Base-by-base conservation (phyloP, 75 land plant genomes). In the Pinus albicaulis region DNA sequence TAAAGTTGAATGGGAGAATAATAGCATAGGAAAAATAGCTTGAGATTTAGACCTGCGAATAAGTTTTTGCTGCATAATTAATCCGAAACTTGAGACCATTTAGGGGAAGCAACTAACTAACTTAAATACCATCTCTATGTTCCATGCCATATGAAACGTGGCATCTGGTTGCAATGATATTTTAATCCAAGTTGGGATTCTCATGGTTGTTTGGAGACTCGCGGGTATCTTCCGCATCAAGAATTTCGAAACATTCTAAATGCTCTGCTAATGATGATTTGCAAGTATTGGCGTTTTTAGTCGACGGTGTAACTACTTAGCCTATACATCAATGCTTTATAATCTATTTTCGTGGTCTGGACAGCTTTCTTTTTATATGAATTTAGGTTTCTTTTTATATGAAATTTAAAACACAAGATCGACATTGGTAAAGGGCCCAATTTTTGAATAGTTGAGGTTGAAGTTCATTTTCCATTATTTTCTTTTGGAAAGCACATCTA, bases 11-110 rank as follows among this genome's bases (percentile, higher is more conserved):
- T 64, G 41, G n/a, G 34, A 36, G 38, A 16, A 16, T 48, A 64
- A 64, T 64, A 64, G 41, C n/a, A 64, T 3, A 64, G 38, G 19
- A 64, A 20, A 64, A 64, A 68, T 68, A 41, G 53, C 52, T 68
- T n/a, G 48, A 34, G 71, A 20, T 41, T 31, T 41, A 4, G 41
- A 44, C 64, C 34, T 13, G 23, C 24, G 13, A 26, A 23, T 25
- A 25, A 11, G 3, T 11, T 25, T 66, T 44, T 8, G 53, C 53
- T 48, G 53, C 53, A 48, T 48, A 48, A 10, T 48, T 48, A 48
- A 48, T 48, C 53, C 11, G 11, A 31, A 63, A 63, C 26, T 63
- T 63, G 66, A 63, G 31, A 5, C 28, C 64, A 25, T 4, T 63
- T 16, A 63, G 36, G 64, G 11, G 14, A 61, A 26, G 11, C 6